Evolutionary conservation across 371 early-diverging fungal genomes (phyloP), one percentile per base, ranked within the genome.

Genomic region (Zychaea mexicana): DNA sequence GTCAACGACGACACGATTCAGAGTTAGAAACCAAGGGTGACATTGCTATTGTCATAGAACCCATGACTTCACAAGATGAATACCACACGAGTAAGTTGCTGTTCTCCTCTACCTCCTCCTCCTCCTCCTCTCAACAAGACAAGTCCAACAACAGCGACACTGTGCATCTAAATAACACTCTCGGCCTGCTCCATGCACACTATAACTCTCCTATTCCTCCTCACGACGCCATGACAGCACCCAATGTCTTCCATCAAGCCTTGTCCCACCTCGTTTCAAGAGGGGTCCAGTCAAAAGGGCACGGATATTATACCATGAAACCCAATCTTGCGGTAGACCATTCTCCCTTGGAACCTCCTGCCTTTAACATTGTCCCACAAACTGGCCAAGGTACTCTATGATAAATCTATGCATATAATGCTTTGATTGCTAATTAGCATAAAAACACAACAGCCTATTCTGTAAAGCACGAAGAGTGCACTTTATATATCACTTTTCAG

Each of bases 381-480:
- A 62, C 70, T 12, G 63, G 72, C 10, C 70, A 76, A 74, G 66
- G 74, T 71, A 66, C n/a, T n/a, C n/a, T n/a, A n/a, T n/a, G n/a
- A n/a, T n/a, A n/a, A n/a, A n/a, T n/a, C n/a, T n/a, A n/a, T n/a
- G n/a, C n/a, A n/a, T n/a, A n/a, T n/a, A n/a, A n/a, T n/a, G n/a
- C n/a, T 45, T 22, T 46, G 33, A 38, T 4, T 52, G 42, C 21
- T 36, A 8, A 19, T 57, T 47, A 52, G 15, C 52, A 31, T 61
- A 32, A 8, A 26, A 24, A 31, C 36, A 10, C 26, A 8, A 31
- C 8, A 67, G 68, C 28, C 5, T 54, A 61, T 19, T 62, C 62
- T 4, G 38, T 65, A 7, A 27, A 57, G 17, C 58, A 69, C 57
- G 65, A 59, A 3, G 58, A 58, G 8, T 42, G 27, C 19, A 55